These are phyloP conservation scores for Haplographium delicatum DNA, from an alignment of 495 filamentous ascomycete genomes.

Conservation along the genomic window DNA sequence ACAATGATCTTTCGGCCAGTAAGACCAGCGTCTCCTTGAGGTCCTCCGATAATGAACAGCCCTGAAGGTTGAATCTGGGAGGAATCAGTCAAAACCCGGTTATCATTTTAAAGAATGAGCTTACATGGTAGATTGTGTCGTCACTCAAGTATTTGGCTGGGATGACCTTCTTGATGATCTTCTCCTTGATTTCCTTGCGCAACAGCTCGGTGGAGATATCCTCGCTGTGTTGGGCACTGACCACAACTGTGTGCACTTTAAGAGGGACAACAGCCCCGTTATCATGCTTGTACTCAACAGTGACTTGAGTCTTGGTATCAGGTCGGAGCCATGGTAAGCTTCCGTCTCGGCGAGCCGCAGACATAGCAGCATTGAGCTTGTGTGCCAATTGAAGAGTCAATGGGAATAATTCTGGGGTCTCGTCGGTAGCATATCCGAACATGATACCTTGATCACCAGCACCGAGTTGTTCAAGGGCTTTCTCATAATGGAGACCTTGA, in stretches of 20 bases:
- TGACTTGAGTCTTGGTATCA: conserved; percentile 99
- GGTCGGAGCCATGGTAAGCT: conserved; percentile 89
- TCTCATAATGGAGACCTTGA: conserved; percentile 94
- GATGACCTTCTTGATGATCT: conserved; percentile 94
- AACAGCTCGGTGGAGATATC: conserved; percentile 89
- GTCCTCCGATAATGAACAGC: conserved; percentile 97
- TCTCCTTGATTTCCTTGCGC: conserved; percentile 91
- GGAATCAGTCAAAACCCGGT: conserved; percentile 6
- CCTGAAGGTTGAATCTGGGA: conserved; percentile 89
- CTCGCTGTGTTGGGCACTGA: conserved; percentile 88
- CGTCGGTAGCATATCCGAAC: conserved; percentile 99
- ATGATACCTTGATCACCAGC: conserved; percentile 99
- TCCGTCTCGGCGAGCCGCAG: conserved; percentile 77
- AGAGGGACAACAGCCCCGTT: conserved; percentile 87
- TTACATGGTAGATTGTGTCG: conserved; percentile 86
- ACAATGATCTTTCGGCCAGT: conserved; percentile 99
- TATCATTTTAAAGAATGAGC: conserved; percentile 16
- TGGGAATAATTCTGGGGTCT: conserved; percentile 95
- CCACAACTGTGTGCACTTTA: conserved; percentile 93
- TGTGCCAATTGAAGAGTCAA: conserved; percentile 89
- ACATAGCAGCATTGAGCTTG: conserved; percentile 93
- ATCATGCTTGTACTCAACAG: conserved; percentile 96
- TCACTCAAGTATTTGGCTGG: conserved; percentile 89
- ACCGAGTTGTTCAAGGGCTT: conserved; percentile 94
- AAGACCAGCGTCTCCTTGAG: conserved; percentile 97